Conservation (phyloP, 805 yeast species). For the Lachancea fermentati region DNA sequence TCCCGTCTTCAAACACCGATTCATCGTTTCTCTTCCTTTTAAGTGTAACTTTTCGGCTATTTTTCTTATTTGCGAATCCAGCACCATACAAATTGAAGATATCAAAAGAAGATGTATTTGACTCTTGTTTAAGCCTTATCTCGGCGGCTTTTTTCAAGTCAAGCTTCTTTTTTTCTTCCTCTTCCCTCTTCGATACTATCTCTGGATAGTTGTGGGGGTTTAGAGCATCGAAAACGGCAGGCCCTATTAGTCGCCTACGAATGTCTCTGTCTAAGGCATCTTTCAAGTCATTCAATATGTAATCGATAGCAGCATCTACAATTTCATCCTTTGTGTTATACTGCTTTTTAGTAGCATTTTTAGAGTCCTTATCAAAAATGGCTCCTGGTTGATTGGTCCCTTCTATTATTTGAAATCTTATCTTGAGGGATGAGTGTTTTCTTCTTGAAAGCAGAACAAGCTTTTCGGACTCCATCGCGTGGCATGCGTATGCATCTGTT, state of each 20-base stretch:
- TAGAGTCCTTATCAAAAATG: background rate
- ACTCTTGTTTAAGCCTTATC: slow-evolving; percentile 20
- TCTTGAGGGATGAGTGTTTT: slow-evolving; percentile 19
- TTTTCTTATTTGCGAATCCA: slow-evolving; percentile 8
- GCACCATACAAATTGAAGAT: slow-evolving; percentile 30
- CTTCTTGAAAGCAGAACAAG: slow-evolving; percentile 21
- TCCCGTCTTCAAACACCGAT: background rate
- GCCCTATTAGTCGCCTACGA: slow-evolving; percentile 65
- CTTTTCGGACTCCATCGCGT: slow-evolving; percentile 21
- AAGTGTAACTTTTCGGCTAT: background rate
- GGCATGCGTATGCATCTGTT: slow-evolving; percentile 24
- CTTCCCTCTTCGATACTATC: slow-evolving; percentile 32
- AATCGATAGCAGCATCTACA: slow-evolving; percentile 52
- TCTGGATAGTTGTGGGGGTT: slow-evolving; percentile 56
- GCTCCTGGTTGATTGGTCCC: slow-evolving; percentile 1
- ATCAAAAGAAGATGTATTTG: slow-evolving; percentile 33
- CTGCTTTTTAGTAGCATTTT: slow-evolving; percentile 3
- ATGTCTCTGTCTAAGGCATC: slow-evolving; percentile 63
- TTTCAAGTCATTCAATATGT: slow-evolving; percentile 59
- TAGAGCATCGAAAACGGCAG: slow-evolving; percentile 56
- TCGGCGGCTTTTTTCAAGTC: slow-evolving; percentile 10
- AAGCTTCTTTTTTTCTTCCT: slow-evolving; percentile 24
- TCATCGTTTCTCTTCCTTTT: background rate
- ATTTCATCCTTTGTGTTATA: slow-evolving; percentile 32
- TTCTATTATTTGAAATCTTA: slow-evolving; percentile 22